Conservation (phyloP, 768 basidiomycete genomes). For the Cantharellus anzutake region DNA sequence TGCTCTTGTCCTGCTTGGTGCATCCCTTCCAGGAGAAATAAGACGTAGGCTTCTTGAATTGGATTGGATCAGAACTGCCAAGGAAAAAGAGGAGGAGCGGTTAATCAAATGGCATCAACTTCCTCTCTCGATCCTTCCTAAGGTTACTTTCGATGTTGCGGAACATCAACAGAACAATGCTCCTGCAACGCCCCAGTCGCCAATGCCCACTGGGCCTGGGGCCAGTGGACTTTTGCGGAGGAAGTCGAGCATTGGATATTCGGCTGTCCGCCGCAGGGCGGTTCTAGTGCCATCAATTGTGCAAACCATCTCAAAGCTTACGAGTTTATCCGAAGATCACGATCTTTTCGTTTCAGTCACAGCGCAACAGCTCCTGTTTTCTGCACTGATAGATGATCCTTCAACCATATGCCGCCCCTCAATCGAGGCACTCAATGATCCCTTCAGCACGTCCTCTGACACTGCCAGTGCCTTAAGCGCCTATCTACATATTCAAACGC, state of each 20-base stretch:
- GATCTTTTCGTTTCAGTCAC: conserved; percentile 35
- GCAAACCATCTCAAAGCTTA: conserved; percentile 33
- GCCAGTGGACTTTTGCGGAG: conserved; percentile 24
- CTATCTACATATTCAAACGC: conserved; percentile 35
- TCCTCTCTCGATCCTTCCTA: conserved; percentile 47
- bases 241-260: conserved; percentile 29
- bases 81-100: conserved; percentile 24
- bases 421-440: conserved; percentile 37
- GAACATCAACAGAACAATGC: neutral
- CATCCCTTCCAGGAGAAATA: conserved; percentile 39
- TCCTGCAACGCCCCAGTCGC: neutral
- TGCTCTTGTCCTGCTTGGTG: conserved; percentile 25
- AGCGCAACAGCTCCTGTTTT: conserved; percentile 37
- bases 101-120: conserved; percentile 23
- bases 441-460: conserved; percentile 25
- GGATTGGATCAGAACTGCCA: conserved; percentile 34
- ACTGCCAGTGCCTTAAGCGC: conserved; percentile 36
- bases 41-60: conserved; percentile 49
- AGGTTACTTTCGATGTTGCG: conserved; percentile 7
- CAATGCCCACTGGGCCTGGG: neutral
- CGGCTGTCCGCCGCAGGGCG: conserved; percentile 34
- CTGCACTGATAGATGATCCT: conserved; percentile 60
- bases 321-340: conserved; percentile 31
- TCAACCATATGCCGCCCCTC: conserved; percentile 41
- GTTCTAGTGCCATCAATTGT: conserved; percentile 48